Evolutionary conservation across 306 rosid genomes (phyloP), one percentile per base, ranked within the genome.

Genomic region (Benincasa hispida): DNA sequence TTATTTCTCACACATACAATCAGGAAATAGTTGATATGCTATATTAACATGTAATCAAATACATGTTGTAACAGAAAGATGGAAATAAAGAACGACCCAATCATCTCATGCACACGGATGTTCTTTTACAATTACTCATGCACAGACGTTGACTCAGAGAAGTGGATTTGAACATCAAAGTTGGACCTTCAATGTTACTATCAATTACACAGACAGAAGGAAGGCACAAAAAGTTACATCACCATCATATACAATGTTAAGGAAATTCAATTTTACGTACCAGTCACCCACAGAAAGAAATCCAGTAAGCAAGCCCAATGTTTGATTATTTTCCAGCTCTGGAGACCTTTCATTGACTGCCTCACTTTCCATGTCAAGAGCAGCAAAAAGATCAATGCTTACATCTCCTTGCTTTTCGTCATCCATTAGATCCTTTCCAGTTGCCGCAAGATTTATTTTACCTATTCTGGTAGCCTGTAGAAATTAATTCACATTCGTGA

Each of bases 381-480:
- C 88, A 35, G 96, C 68, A 83, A 94, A 94, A 41, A 94, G 96
- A 84, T 94, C 96, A 83, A 91, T 84, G 11, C 87, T 87, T 79
- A 91, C 93, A 65, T 94, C 98, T 79, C 97, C 98, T 73, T 72
- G 96, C 84, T 94, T 94, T 86, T 91, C 98, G 22, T 94, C 98
- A 81, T 94, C 98, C 98, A 94, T 94, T 41, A 94, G 83, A 85
- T 94, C 98, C 82, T 94, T 94, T 66, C 98, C 98, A 12, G 91
- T 94, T 39, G 97, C 96, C 73, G 98, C 97, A 80, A 94, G 98
- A 76, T 94, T 94, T 87, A 94, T 94, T 86, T 86, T 90, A 56
- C 98, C 98, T 76, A 91, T 94, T 84, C 90, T 94, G 76, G 82
- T 94, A 58, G 96, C 98, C 98, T 94, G 95, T 54, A 74, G 65